Evolutionary conservation across 2,329 filamentous ascomycete genomes (phyloP), one percentile per base, ranked within the genome.

Genomic region (Neopestalotiopsis sp.): DNA sequence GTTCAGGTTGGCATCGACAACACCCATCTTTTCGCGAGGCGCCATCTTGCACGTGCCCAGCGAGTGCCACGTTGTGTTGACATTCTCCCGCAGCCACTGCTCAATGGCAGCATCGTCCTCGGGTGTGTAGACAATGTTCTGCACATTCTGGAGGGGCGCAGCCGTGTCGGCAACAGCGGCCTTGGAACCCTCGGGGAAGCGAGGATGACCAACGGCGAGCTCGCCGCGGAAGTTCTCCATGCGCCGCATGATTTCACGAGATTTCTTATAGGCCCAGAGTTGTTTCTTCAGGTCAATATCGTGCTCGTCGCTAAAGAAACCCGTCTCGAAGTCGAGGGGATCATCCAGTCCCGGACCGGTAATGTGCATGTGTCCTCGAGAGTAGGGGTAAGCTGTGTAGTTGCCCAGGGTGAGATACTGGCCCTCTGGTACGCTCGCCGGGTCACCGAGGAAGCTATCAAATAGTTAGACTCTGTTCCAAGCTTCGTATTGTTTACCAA

Each of bases 241-340:
- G 17, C 88, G 85, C 1, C 88, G 85, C n/a, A 82, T 80, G 59
- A 91, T 84, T 73, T 90, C 88, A 3, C 90, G 87, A 28, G 85
- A 83, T 72, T 86, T 87, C 76, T 92, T 92, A 81, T 91, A 92
- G 0, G 81, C 83, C 88, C 89, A 91, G 13, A 89, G 71, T 17
- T 88, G 85, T 71, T 85, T 87, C 74, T 86, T 86, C 28, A 90
- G 58, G 74, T 91, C 89, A 9, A 88, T 77, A 1, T 82, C 81
- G 30, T 83, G 69, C 13, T 79, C 73, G 66, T 90, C 86, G 4
- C 78, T 82, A 28, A 91, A 81, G 75, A 85, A 88, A 4, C 88
- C 89, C 0, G 85, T 81, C 57, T 89, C 83, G 66, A 91, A 90
- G 67, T 89, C 85, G 4, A 84, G 79, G 0, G 80, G 76, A 24